A percentile compares a stretch with the other conserved stretches of the same genome.
These are phyloP conservation scores for Lathyrus sativus DNA, from an alignment of 306 rosid species.

Conservation along the genomic window DNA sequence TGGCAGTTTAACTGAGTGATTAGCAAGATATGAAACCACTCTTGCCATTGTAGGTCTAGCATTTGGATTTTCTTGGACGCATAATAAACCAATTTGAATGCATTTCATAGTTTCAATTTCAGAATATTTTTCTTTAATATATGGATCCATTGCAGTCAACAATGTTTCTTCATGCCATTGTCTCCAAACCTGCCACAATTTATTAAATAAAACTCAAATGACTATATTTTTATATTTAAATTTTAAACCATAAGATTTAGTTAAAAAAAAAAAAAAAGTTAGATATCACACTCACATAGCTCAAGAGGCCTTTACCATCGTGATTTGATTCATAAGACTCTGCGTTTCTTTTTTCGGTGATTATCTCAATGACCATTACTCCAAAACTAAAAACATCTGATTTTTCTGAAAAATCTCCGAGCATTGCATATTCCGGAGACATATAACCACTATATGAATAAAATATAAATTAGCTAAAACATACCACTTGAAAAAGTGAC, in stretches of 20 bases:
- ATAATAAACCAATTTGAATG: slow-evolving; percentile 25
- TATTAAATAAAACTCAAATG: neutral
- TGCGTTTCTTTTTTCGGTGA: neutral
- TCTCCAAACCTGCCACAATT: slow-evolving; percentile 49
- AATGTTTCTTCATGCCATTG: slow-evolving; percentile 40
- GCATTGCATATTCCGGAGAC: slow-evolving; percentile 17
- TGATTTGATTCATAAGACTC: neutral
- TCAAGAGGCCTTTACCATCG: slow-evolving; percentile 3
- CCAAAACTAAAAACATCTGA: slow-evolving; percentile 18
- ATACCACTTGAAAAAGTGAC: neutral
- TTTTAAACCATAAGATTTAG: neutral
- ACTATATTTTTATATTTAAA: neutral
- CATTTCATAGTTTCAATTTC: slow-evolving; percentile 35
- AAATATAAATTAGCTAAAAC: neutral
- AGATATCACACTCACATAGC: neutral
- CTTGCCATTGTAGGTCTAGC: slow-evolving; percentile 9
- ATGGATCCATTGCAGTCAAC: slow-evolving; percentile 41
- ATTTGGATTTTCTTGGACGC: slow-evolving; percentile 22
- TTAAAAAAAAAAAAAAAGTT: no score
- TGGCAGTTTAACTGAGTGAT: neutral
- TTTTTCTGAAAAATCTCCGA: slow-evolving; percentile 15
- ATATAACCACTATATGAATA: neutral
- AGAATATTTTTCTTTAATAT: slow-evolving; percentile 26
- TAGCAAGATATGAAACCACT: slow-evolving; percentile 12
- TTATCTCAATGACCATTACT: slow-evolving; percentile 5